phyloP scores from a whole-genome alignment of 2,329 filamentous ascomycete species.

The Diaporthe ilicicola region DNA sequence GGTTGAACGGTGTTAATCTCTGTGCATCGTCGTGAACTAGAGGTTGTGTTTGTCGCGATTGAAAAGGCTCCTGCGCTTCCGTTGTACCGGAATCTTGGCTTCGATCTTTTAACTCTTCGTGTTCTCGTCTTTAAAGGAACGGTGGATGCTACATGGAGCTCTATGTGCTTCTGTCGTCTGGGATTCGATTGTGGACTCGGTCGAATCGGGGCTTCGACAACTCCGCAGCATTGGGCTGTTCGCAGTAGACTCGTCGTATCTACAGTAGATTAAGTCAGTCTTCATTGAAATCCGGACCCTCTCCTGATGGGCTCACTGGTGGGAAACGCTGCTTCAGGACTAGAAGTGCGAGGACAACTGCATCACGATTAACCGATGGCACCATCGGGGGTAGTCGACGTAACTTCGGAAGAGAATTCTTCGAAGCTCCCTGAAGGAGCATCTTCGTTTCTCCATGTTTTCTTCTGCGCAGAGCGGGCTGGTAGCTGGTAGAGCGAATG shows the following conservation, averaged over 20 bases:
- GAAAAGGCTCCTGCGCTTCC: not conserved
- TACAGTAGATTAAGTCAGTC: too few relatives aligned
- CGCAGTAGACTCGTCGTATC: not conserved
- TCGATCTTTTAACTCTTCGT: too few relatives aligned
- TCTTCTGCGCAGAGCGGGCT: not conserved
- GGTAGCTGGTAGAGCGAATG: not conserved
- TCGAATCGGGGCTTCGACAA: not conserved
- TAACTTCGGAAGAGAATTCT: too few relatives aligned
- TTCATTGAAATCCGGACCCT: not conserved
- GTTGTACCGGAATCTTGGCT: not conserved
- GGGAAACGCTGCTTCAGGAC: too few relatives aligned
- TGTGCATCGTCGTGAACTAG: not conserved
- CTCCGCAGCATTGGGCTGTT: not conserved
- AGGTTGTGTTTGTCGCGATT: not conserved
- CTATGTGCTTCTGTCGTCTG: not conserved
- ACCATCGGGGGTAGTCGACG: too few relatives aligned
- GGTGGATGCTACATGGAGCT: not conserved
- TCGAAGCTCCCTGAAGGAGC: not conserved
- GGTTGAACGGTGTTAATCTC: too few relatives aligned
- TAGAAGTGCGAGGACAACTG: not conserved
- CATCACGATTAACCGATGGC: not conserved
- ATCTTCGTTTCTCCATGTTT: too few relatives aligned
- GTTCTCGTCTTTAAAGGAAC: not conserved
- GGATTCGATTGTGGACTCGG: too few relatives aligned
- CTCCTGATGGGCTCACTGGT: not conserved